Conservation (phyloP, 306 rosid species). For the Corylus avellana region DNA sequence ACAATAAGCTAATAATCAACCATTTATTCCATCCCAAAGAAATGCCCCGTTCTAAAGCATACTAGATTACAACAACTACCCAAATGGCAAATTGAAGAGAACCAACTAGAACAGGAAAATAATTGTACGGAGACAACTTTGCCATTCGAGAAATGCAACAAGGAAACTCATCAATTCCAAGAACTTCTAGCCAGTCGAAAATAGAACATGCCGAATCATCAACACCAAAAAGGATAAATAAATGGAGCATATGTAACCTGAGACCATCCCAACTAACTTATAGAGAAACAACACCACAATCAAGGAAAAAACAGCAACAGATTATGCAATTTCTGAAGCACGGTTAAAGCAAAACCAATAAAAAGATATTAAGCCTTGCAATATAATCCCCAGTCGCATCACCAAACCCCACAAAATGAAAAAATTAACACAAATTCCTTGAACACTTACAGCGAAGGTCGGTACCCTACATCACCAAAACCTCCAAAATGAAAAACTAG, state of each 20-base stretch:
- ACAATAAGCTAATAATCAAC: neutral
- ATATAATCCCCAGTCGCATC: neutral
- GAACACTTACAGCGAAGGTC: neutral
- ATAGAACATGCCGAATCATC: neutral
- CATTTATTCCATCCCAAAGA: neutral
- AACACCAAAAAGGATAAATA: neutral
- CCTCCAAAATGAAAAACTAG: neutral
- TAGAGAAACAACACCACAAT: neutral
- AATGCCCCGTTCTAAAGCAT: neutral
- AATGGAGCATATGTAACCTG: neutral
- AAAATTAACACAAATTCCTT: neutral
- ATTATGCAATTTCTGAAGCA: neutral
- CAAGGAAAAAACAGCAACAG: conserved; percentile 5
- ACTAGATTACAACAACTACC: neutral
- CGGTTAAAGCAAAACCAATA: neutral
- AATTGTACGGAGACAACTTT: neutral
- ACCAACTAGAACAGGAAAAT: neutral
- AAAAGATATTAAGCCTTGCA: neutral
- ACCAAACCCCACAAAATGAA: neutral
- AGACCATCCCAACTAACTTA: conserved; percentile 1
- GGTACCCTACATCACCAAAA: conserved; percentile 15
- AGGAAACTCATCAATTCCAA: neutral
- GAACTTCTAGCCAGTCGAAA: neutral
- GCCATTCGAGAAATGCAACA: conserved; percentile 1
- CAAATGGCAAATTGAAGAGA: neutral